Conservation (phyloP, 805 yeast species). For the Metschnikowia hibisci region DNA sequence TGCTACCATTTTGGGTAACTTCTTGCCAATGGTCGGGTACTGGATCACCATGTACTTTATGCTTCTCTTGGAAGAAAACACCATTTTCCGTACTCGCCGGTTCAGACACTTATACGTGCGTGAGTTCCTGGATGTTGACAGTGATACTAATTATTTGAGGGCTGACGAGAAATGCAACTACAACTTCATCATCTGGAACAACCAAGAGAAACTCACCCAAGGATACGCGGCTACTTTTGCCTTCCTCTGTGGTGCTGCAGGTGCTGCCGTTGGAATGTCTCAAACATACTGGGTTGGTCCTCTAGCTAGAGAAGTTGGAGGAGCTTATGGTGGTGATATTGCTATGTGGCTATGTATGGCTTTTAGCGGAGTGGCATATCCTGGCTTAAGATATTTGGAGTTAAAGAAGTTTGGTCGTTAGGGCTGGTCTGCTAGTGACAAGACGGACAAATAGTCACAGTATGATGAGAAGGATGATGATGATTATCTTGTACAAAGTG, state of each 20-base stretch:
- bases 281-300: constrained; percentile 84
- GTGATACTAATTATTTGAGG: constrained; percentile 11
- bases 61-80: constrained; percentile 68
- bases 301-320: constrained; percentile 55
- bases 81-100: constrained; percentile 56
- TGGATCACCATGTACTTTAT: constrained; percentile 82
- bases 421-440: background rate
- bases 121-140: constrained; percentile 24
- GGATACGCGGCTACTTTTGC: constrained; percentile 70
- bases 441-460: too few relatives aligned
- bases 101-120: constrained; percentile 30
- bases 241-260: constrained; percentile 68
- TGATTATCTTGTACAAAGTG: too few relatives aligned
- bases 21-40: constrained; percentile 87
- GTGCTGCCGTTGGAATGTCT: constrained; percentile 84
- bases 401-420: constrained; percentile 42
- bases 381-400: constrained; percentile 63
- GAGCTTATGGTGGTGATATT: constrained; percentile 65
- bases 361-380: constrained; percentile 61
- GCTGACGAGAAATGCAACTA: constrained; percentile 13
- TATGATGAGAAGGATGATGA: too few relatives aligned
- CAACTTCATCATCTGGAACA: constrained; percentile 55
- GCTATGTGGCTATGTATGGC: constrained; percentile 81
- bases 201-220: constrained; percentile 52
- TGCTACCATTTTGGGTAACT: constrained; percentile 69